These are phyloP conservation scores for Populus deltoides DNA, from an alignment of 345 rosid genomes.

Conservation along the genomic window DNA sequence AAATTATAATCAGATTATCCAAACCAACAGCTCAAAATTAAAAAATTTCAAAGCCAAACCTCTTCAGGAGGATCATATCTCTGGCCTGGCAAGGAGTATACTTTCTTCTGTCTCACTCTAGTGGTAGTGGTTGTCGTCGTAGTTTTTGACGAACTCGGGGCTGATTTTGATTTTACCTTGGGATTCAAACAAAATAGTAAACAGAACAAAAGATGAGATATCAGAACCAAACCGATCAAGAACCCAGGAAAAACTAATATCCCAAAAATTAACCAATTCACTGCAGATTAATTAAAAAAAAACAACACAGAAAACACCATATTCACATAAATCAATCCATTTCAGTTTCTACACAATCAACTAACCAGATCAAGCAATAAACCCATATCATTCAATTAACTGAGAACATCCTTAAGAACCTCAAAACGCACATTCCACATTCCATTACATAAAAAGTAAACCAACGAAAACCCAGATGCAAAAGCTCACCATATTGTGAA, in stretches of 20 bases:
- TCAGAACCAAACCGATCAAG: slow-evolving; percentile 12
- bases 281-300: not conserved
- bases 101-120: slow-evolving; percentile 83
- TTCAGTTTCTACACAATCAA: not conserved
- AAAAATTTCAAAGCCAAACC: slow-evolving; percentile 38
- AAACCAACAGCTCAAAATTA: slow-evolving; percentile 8
- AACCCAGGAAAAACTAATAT: not conserved
- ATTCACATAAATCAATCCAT: slow-evolving; percentile 8
- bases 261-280: slow-evolving; percentile 11
- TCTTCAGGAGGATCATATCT: slow-evolving; percentile 85
- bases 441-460: not conserved
- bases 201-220: not conserved
- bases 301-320: not conserved
- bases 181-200: slow-evolving; percentile 20
- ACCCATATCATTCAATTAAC: not conserved
- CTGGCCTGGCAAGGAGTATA: slow-evolving; percentile 78
- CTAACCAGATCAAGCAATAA: not conserved
- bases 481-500: not conserved
- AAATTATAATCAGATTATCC: not conserved
- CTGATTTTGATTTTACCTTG: slow-evolving; percentile 59
- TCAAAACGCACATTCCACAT: not conserved
- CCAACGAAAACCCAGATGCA: not conserved
- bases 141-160: slow-evolving; percentile 49
- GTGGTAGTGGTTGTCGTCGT: slow-evolving; percentile 39
- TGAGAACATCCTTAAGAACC: not conserved